These are phyloP conservation scores for Piper longum DNA, from an alignment of 164 flowering plant species.

Conservation along the genomic window DNA sequence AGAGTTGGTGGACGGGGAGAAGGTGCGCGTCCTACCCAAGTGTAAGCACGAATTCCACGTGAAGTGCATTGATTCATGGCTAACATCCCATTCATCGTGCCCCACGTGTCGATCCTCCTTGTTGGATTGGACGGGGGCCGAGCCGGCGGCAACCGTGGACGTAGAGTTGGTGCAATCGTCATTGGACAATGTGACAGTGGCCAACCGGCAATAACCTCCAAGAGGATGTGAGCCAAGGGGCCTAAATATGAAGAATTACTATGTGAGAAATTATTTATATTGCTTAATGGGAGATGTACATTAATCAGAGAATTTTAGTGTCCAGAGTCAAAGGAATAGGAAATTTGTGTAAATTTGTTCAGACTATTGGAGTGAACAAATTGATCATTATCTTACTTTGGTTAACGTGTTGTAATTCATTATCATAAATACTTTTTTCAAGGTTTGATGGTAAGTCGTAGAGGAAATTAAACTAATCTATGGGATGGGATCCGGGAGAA, in stretches of 20 bases:
- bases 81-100: conserved; percentile 56
- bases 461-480: no score
- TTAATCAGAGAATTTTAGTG: background rate
- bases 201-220: conserved; percentile 2
- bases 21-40: conserved; percentile 47
- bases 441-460: no score
- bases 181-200: conserved; percentile 2
- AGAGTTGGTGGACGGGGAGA: conserved; percentile 57
- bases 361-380: no score
- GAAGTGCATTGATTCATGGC: conserved; percentile 63
- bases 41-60: conserved; percentile 65
- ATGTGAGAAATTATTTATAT: no score
- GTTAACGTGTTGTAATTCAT: no score
- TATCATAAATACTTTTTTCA: no score
- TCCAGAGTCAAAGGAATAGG: background rate
- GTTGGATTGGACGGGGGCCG: conserved; percentile 14
- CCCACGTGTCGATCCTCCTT: conserved; percentile 55
- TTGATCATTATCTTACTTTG: no score
- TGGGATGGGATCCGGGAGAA: no score
- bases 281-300: background rate
- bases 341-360: background rate
- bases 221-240: conserved; percentile 5
- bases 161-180: conserved; percentile 5
- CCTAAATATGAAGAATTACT: no score
- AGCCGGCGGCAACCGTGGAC: conserved; percentile 3